Evolutionary conservation across 2,329 filamentous ascomycete species (phyloP).

Genomic region (Diaporthe sp.): DNA sequence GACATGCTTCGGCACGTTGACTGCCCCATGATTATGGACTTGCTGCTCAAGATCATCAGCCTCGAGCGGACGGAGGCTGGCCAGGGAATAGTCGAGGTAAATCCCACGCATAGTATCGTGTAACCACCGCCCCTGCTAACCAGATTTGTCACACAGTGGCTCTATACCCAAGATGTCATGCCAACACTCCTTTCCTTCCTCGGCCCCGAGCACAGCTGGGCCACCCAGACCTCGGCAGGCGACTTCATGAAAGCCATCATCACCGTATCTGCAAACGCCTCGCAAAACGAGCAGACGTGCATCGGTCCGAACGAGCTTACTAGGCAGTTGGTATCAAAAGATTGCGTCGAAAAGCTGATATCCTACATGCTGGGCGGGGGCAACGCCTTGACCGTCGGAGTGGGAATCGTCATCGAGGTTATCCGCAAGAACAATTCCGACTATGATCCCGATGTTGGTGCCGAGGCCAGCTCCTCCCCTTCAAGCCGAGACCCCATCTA

Average conservation of each 20-base stretch:
- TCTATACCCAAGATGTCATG: slow-evolving; percentile 90
- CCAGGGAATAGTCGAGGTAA: slow-evolving; percentile 92
- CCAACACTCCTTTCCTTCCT: slow-evolving; percentile 89
- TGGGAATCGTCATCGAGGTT: slow-evolving; percentile 97
- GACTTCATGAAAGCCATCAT: slow-evolving; percentile 99
- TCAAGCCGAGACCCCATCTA: slow-evolving; percentile 95
- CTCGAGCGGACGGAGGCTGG: slow-evolving; percentile 93
- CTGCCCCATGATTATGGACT: slow-evolving; percentile 98
- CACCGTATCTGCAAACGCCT: slow-evolving; percentile 97
- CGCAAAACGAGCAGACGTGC: slow-evolving; percentile 98
- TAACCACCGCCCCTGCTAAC: slow-evolving; percentile 32
- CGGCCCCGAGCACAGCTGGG: slow-evolving; percentile 85
- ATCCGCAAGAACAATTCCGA: slow-evolving; percentile 99
- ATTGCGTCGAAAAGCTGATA: slow-evolving; percentile 88
- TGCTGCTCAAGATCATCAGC: slow-evolving; percentile 96
- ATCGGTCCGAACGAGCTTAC: slow-evolving; percentile 98
- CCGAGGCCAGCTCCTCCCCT: slow-evolving; percentile 82
- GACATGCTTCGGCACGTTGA: slow-evolving; percentile 95
- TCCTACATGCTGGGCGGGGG: slow-evolving; percentile 92
- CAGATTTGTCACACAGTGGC: slow-evolving; percentile 73
- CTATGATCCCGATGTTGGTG: slow-evolving; percentile 93
- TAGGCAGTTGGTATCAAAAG: slow-evolving; percentile 89
- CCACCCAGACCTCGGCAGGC: slow-evolving; percentile 95
- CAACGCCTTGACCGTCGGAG: slow-evolving; percentile 94
- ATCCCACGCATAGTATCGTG: slow-evolving; percentile 48